A percentile compares a stretch with the other conserved stretches of the same genome.
Evolutionary conservation across 2,329 filamentous ascomycete species (phyloP).

Genomic region (Apiospora hydei): DNA sequence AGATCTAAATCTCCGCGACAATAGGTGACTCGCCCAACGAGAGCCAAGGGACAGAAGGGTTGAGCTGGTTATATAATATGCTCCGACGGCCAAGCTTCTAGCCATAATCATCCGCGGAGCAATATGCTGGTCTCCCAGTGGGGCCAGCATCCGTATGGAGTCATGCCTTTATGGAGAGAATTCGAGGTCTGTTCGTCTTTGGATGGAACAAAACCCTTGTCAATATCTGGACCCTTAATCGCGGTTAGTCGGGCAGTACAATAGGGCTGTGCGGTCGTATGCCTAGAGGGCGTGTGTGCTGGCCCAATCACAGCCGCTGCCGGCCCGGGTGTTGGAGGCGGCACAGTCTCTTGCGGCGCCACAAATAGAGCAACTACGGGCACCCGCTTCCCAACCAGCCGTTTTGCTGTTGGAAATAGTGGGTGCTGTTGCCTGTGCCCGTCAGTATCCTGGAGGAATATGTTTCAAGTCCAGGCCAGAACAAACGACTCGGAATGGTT

Average conservation of each 20-base stretch:
- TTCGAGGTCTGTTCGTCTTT: background rate
- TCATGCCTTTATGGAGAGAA: background rate
- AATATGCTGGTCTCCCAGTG: background rate
- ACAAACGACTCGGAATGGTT: background rate
- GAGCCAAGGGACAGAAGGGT: background rate
- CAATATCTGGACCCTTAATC: too few species aligned
- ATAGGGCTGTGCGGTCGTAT: background rate
- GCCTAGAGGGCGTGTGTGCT: background rate
- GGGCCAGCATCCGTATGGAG: background rate
- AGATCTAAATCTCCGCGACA: background rate
- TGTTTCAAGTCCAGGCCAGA: too few species aligned
- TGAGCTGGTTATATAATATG: too few species aligned
- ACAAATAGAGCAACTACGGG: background rate
- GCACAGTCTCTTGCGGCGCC: background rate
- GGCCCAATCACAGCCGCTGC: background rate
- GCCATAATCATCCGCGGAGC: background rate
- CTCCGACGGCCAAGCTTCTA: background rate
- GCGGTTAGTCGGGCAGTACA: background rate
- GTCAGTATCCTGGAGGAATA: background rate
- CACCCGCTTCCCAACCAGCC: background rate
- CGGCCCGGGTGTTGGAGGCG: background rate
- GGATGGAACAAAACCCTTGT: background rate
- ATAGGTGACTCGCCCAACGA: background rate
- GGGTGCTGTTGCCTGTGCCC: background rate
- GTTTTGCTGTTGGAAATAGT: background rate